Base-by-base conservation (phyloP, 1,284 basidiomycete genomes). In the Microstroma glucosiphilum region DNA sequence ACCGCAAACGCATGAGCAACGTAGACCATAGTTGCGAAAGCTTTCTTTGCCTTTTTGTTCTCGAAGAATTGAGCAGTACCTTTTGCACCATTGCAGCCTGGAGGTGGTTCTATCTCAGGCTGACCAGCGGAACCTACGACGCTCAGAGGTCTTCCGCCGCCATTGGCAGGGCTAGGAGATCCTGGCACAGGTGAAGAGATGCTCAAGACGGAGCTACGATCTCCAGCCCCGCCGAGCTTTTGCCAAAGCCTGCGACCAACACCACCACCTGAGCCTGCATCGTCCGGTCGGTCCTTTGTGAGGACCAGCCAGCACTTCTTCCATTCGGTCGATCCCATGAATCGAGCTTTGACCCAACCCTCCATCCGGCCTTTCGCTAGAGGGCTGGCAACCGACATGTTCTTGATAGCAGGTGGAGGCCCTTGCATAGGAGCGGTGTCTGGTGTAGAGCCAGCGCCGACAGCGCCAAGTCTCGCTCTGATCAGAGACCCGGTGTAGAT, bases 251-350 rank as follows among this genome's bases (percentile, higher is more conserved):
- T 54, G 40, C 25, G 40, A 21, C 40, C 51, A 21, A 19, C 49
- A 37, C 59, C 54, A 17, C 54, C 53, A n/a, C 40, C 40, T 40
- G 56, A 37, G 2, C 49, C 54, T 17, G 41, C 62, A 21, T 48
- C 59, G 19, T 62, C 59, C n/a, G 62, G 53, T 21, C 56, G 40
- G 9, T 25, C 25, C 46, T 67, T 70, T 48, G 69, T 69, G 15
- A 96, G 82, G 6, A 89, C 86, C 83, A 92, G 87, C 90, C 91
- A 98, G 60, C 93, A 84, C 57, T 86, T 85, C 73, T 92, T 92
- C 94, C 94, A 98, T 71, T 96, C 92, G 0, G 90, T 94, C 72
- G 93, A 91, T 17, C 93, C 93, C 57, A 93, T 90, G 57, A 96
- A 85, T 51, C 96, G 87, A 26, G 93, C 86, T 68, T 89, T 86